Percentiles rank a stretch among this genome's conserved stretches.
Conservation (phyloP, 2,329 filamentous ascomycete species). For the Neonectria neomacrospora region DNA sequence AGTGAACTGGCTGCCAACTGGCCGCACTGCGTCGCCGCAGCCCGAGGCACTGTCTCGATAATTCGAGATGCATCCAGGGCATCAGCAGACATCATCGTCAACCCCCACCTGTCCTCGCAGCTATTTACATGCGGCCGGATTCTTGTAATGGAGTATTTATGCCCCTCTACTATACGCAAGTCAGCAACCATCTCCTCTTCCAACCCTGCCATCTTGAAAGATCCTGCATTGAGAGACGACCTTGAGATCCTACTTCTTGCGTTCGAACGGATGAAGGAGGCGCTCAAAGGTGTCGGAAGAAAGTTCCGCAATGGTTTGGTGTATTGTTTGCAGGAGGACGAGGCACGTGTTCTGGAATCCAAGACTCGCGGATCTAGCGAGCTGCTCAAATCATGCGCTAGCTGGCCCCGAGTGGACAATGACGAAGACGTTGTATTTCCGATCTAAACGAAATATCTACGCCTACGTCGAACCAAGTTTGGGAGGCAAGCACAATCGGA, state of each 20-base stretch:
- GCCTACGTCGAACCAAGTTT: not conserved
- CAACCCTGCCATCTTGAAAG: not conserved
- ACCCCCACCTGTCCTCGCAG: slow-evolving; percentile 32
- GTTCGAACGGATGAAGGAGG: slow-evolving; percentile 31
- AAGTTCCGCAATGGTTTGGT: slow-evolving; percentile 39
- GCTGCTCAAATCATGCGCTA: slow-evolving; percentile 34
- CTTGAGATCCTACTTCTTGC: slow-evolving; percentile 34
- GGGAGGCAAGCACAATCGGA: not conserved
- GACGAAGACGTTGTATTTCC: slow-evolving; percentile 7
- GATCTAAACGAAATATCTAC: not conserved
- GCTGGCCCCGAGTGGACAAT: slow-evolving; percentile 28
- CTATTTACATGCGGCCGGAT: slow-evolving; percentile 35
- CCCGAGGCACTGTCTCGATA: slow-evolving; percentile 29
- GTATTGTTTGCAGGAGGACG: slow-evolving; percentile 32
- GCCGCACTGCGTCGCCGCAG: slow-evolving; percentile 40
- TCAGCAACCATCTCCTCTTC: not conserved
- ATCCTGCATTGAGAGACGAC: slow-evolving; percentile 34
- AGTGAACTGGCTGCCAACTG: slow-evolving; percentile 34
- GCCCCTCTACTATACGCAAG: slow-evolving; percentile 16
- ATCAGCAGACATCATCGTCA: slow-evolving; percentile 27
- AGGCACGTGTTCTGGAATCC: slow-evolving; percentile 15
- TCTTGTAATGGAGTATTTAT: slow-evolving; percentile 37
- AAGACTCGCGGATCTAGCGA: slow-evolving; percentile 32
- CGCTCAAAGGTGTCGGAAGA: slow-evolving; percentile 27
- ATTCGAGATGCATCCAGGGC: slow-evolving; percentile 35